Evolutionary conservation across 1,284 basidiomycete species (phyloP).

Genomic region (Ceratobasidium sp.): DNA sequence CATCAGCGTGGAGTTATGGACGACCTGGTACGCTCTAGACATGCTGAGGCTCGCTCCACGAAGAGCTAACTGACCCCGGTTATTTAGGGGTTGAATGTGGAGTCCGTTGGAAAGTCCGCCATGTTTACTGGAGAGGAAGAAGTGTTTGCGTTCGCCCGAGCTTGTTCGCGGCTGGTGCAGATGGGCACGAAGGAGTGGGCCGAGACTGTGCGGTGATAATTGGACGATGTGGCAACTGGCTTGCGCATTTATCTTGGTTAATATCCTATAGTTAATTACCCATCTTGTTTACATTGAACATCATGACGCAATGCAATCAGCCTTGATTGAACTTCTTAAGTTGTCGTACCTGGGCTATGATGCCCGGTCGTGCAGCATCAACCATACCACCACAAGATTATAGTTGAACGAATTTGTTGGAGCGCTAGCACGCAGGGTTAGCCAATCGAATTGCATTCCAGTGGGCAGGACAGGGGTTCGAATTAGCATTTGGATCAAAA

Average conservation of each 20-base stretch:
- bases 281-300: neutral
- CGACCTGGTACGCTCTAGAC: conserved; percentile 74
- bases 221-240: neutral
- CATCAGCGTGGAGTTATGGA: conserved; percentile 93
- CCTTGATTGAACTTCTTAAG: conserved; percentile 23
- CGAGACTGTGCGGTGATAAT: conserved; percentile 37
- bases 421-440: no score
- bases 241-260: neutral
- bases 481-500: conserved; percentile 24
- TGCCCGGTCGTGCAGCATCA: conserved; percentile 2
- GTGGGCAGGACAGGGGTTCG: neutral
- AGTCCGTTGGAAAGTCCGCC: conserved; percentile 81
- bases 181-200: conserved; percentile 77
- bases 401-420: no score
- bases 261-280: conserved; percentile 6
- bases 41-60: conserved; percentile 39
- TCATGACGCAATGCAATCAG: conserved; percentile 31
- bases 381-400: no score
- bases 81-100: conserved; percentile 78
- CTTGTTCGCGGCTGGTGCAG: conserved; percentile 89
- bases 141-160: conserved; percentile 93
- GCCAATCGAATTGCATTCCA: neutral
- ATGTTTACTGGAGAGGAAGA: conserved; percentile 96
- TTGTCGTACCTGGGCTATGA: conserved; percentile 16
- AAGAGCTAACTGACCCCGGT: conserved; percentile 17